Base-by-base conservation (phyloP, 2,329 filamentous ascomycete species). In the Epichloe bromicola region DNA sequence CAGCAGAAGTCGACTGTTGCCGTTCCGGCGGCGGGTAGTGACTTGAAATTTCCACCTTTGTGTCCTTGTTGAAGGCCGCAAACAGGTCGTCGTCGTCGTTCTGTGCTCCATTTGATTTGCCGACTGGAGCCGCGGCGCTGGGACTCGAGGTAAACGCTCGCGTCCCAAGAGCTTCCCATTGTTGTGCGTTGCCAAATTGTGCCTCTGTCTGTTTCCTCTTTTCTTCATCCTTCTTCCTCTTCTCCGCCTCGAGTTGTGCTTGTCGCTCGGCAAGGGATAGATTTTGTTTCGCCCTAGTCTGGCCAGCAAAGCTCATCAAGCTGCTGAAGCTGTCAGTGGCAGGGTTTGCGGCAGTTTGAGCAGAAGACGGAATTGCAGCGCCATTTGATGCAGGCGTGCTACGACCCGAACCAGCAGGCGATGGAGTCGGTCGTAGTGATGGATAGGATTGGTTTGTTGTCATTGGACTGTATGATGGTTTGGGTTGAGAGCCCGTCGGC, bases 191-290 rank as follows among this genome's bases (percentile, higher is more conserved):
- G 2, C 87, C 88, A 66, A 88, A 96, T 54, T 91, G 82, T 33
- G 79, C 76, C 57, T 93, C 87, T 59, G 83, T 78, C 63, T 83
- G 79, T 60, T 76, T 83, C 60, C 76, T 79, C 62, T 80, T 79
- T 63, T 90, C 84, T 53, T 83, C 84, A 54, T 89, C 86, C 64
- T 91, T 86, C 63, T 73, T 79, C 36, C 76, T 73, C 67, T 80
- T 87, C 66, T 84, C 80, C 4, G 74, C 76, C 56, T 81, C 76
- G 38, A 85, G 66, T 53, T 78, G 79, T 55, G 80, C 78, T 66
- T 88, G 86, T 60, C 88, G 83, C 66, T 95, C 87, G 57, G 86
- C 79, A 57, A 95, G 69, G 54, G 80, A 85, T 15, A 96, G 72
- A 56, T 85, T 93, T 65, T 82, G 84, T 33, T 76, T 78, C 50